A percentile compares a stretch with the other conserved stretches of the same genome.
phyloP scores from a whole-genome alignment of 1,284 basidiomycete species.

The Athelia sp. region DNA sequence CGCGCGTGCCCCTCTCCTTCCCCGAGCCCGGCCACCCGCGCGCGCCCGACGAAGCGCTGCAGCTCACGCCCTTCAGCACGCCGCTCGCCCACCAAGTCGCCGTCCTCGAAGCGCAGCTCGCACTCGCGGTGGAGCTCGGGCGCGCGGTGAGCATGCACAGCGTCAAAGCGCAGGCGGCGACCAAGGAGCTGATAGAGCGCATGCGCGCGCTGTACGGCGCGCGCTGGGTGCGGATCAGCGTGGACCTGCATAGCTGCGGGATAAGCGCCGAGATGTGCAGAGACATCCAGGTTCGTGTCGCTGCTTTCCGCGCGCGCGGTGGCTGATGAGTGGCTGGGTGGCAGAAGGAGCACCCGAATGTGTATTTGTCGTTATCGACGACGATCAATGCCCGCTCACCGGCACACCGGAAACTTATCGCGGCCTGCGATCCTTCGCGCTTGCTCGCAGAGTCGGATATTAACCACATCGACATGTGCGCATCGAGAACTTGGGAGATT shows the following conservation, averaged over 20 bases:
- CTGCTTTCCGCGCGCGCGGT: not conserved
- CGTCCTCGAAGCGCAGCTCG: conserved; percentile 71
- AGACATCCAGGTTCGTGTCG: conserved; percentile 59
- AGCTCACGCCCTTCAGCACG: conserved; percentile 63
- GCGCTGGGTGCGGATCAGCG: conserved; percentile 54
- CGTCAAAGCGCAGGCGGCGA: conserved; percentile 66
- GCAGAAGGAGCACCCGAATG: conserved; percentile 64
- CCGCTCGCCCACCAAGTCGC: conserved; percentile 70
- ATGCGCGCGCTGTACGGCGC: conserved; percentile 47
- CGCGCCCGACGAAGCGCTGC: conserved; percentile 36
- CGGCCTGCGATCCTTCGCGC: conserved; percentile 50
- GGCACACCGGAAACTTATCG: conserved; percentile 54
- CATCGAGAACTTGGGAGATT: conserved; percentile 67
- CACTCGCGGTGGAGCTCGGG: conserved; percentile 65
- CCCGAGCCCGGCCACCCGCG: not conserved
- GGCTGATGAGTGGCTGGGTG: not conserved
- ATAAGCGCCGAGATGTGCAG: conserved; percentile 65
- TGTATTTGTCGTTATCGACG: conserved; percentile 75
- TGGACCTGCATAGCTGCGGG: conserved; percentile 79
- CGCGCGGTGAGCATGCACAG: conserved; percentile 77
- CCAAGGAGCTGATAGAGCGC: conserved; percentile 52
- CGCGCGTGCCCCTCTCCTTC: conserved; percentile 59
- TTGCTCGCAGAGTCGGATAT: conserved; percentile 79
- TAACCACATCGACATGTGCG: conserved; percentile 46
- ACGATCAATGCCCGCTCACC: conserved; percentile 68